Evolutionary conservation across 2,329 filamentous ascomycete species (phyloP).

Genomic region (Colletotrichum higginsianum): DNA sequence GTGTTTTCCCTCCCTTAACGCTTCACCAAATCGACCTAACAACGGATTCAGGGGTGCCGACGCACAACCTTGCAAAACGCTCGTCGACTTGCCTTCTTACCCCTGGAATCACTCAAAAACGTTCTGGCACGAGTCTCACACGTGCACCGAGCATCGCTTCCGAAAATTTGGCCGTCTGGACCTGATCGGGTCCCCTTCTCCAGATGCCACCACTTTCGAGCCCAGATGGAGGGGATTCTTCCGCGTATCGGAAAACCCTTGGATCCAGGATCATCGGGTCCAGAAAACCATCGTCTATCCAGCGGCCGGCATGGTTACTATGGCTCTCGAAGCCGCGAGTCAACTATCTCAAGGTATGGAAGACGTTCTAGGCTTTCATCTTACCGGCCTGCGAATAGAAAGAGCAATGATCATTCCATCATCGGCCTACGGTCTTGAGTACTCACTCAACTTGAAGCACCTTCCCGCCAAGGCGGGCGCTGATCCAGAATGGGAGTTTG

Average conservation of each 20-base stretch:
- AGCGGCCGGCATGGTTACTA: conserved; percentile 64
- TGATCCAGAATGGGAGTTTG: conserved; percentile 53
- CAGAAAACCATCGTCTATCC: conserved; percentile 67
- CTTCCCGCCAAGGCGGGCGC: conserved; percentile 32
- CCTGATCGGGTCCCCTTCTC: conserved; percentile 63
- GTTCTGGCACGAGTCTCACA: conserved; percentile 69
- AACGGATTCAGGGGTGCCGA: conserved; percentile 20
- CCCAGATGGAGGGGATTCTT: conserved; percentile 66
- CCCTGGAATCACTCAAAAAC: conserved; percentile 67
- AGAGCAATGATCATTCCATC: conserved; percentile 67
- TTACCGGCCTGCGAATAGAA: conserved; percentile 62
- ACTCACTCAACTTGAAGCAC: conserved; percentile 61
- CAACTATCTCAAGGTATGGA: conserved; percentile 52
- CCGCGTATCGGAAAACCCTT: conserved; percentile 64
- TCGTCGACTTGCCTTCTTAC: conserved; percentile 65
- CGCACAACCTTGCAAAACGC: conserved; percentile 42
- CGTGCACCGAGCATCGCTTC: conserved; percentile 60
- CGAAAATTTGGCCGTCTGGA: conserved; percentile 64
- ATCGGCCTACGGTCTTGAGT: conserved; percentile 64
- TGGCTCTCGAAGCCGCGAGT: conserved; percentile 63
- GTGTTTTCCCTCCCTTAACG: neutral
- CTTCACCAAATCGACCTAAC: conserved; percentile 17
- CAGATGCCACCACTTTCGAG: conserved; percentile 61
- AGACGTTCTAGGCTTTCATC: conserved; percentile 56
- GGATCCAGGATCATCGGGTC: conserved; percentile 67